phyloP scores from a whole-genome alignment of 148 eudicot genomes.

The Silene latifolia region DNA sequence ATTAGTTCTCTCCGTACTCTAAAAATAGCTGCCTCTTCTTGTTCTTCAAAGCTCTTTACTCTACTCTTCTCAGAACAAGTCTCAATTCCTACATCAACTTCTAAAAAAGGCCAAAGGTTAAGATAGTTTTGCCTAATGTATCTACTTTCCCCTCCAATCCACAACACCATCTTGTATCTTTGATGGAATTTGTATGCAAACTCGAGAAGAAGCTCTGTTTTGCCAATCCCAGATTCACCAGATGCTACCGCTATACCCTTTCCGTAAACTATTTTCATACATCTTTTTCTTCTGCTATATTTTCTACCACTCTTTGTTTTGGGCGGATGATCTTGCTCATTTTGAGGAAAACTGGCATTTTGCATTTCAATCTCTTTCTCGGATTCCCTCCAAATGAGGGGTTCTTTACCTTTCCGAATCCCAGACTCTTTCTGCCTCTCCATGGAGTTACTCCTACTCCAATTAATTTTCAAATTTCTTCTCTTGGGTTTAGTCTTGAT shows the following conservation, averaged over 20 bases:
- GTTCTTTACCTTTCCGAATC: constrained; percentile 74
- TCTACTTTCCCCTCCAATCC: constrained; percentile 97
- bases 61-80: constrained; percentile 59
- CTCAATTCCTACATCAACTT: constrained; percentile 80
- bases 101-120: constrained; percentile 75
- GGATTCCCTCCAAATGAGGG: constrained; percentile 80
- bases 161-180: constrained; percentile 86
- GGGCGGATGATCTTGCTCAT: constrained; percentile 28
- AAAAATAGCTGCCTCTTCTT: constrained; percentile 82
- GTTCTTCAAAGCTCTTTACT: constrained; percentile 83
- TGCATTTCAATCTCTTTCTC: constrained; percentile 96
- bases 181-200: constrained; percentile 86
- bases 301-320: constrained; percentile 44
- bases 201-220: constrained; percentile 91
- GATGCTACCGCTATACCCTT: constrained; percentile 88
- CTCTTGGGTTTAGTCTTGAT: constrained; percentile 67
- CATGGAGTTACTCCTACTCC: constrained; percentile 72
- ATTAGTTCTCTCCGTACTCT: constrained; percentile 82
- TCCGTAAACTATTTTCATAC: constrained; percentile 61
- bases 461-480: constrained; percentile 57
- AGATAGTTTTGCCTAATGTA: constrained; percentile 89
- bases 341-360: constrained; percentile 39
- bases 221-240: constrained; percentile 93
- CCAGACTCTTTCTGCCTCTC: constrained; percentile 48
- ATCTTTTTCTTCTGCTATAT: constrained; percentile 49